Conservation (phyloP, 2,329 filamentous ascomycete genomes). For the Pezizomycotina sp. region DNA sequence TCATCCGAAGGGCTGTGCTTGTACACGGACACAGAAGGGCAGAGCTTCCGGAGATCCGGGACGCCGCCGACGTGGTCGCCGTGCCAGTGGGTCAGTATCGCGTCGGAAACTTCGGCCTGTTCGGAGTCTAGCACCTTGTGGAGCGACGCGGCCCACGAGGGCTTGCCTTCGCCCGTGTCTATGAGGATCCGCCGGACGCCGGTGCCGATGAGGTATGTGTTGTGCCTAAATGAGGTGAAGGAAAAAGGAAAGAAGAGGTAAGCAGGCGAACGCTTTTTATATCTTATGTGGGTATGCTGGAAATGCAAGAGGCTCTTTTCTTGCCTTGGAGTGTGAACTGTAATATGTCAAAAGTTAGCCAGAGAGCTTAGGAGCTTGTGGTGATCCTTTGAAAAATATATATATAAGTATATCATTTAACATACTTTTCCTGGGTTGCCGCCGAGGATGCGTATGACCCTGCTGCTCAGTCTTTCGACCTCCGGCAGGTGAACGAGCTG, state of each 20-base stretch:
- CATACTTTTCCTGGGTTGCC: conserved; percentile 73
- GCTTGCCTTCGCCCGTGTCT: conserved; percentile 72
- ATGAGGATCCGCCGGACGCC: conserved; percentile 60
- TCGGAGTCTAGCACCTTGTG: conserved; percentile 49
- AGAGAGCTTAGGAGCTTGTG: not conserved
- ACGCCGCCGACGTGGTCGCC: conserved; percentile 70
- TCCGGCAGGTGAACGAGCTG: conserved; percentile 50
- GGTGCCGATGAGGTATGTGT: conserved; percentile 80
- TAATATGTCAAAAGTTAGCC: conserved; percentile 10
- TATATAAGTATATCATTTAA: no score
- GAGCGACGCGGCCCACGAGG: conserved; percentile 54
- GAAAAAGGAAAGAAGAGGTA: conserved; percentile 40
- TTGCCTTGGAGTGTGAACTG: conserved; percentile 48
- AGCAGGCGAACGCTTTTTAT: conserved; percentile 6
- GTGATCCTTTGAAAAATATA: conserved; percentile 5
- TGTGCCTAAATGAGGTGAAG: conserved; percentile 53
- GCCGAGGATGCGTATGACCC: conserved; percentile 68
- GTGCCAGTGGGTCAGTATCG: conserved; percentile 85
- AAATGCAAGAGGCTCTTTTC: conserved; percentile 1
- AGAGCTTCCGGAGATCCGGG: conserved; percentile 46
- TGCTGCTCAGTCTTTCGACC: conserved; percentile 59
- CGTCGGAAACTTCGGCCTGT: conserved; percentile 48
- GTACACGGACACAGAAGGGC: conserved; percentile 46
- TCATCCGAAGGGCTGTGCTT: conserved; percentile 44
- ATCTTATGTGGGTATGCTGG: conserved; percentile 1